phyloP scores from a whole-genome alignment of 1,284 basidiomycete species.

The Coniferiporia weirii region DNA sequence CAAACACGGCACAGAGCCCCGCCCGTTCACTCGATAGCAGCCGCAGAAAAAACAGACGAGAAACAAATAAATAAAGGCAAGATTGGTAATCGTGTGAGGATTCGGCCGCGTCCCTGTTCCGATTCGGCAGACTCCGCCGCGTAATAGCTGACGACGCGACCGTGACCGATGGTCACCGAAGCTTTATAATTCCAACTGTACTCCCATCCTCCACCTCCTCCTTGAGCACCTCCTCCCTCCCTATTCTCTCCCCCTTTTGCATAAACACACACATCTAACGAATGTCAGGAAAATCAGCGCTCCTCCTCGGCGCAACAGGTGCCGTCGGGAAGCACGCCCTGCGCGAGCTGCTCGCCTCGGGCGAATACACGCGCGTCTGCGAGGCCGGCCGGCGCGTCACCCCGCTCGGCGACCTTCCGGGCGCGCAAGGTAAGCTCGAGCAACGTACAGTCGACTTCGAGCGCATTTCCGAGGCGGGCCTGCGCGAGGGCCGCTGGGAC shows the following conservation, averaged over 20 bases:
- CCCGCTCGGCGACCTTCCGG: neutral
- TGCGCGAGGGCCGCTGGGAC: conserved; percentile 58
- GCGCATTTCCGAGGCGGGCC: conserved; percentile 44
- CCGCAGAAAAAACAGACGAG: too few species aligned
- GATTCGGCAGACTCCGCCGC: too few species aligned
- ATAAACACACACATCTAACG: neutral
- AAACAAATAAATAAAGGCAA: too few species aligned
- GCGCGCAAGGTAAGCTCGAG: conserved; percentile 26
- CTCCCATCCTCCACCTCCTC: too few species aligned
- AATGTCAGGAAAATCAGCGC: conserved; percentile 22
- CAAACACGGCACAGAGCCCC: too few species aligned
- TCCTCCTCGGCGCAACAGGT: conserved; percentile 32
- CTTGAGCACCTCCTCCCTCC: neutral
- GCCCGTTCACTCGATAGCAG: too few species aligned
- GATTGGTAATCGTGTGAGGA: too few species aligned
- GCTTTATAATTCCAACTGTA: too few species aligned
- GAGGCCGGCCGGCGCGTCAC: conserved; percentile 30
- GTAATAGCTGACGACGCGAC: too few species aligned
- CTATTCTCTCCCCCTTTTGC: neutral
- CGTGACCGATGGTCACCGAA: too few species aligned
- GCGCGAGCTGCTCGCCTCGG: conserved; percentile 24
- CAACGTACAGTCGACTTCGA: conserved; percentile 66
- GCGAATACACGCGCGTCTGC: conserved; percentile 24
- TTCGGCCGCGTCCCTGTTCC: too few species aligned
- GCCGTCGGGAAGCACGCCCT: conserved; percentile 28